A percentile compares a stretch with the other conserved stretches of the same genome.
phyloP scores from a whole-genome alignment of 345 rosid species.

The Ceriops decandra region DNA sequence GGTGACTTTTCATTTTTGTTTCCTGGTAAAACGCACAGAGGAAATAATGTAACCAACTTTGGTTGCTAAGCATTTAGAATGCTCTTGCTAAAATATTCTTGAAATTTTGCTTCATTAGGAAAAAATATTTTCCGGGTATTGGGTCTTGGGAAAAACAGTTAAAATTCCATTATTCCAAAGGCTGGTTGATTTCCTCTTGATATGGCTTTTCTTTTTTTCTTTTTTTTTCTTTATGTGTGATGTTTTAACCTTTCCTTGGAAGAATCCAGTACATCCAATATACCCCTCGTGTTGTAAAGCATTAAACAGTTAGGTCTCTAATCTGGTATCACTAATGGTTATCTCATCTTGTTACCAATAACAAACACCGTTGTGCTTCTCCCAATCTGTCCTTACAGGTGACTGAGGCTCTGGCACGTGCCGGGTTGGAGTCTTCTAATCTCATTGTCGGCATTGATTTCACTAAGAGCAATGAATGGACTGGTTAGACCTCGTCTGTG shows the following conservation, averaged over 20 bases:
- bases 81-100: not conserved
- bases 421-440: slow-evolving; percentile 94
- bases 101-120: slow-evolving; percentile 1
- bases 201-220: not conserved
- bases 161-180: not conserved
- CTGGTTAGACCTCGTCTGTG: slow-evolving; percentile 44
- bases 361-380: not conserved
- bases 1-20: slow-evolving; percentile 28
- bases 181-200: not conserved
- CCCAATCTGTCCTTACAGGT: slow-evolving; percentile 42
- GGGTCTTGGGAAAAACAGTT: not conserved
- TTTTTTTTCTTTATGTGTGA: not conserved
- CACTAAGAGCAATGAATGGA: slow-evolving; percentile 98
- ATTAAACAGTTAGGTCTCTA: not conserved
- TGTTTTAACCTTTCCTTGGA: not conserved
- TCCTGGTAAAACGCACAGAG: not conserved
- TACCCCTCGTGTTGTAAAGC: not conserved
- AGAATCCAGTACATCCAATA: not conserved
- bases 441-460: slow-evolving; percentile 89
- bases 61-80: not conserved
- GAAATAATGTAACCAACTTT: not conserved
- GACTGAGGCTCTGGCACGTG: slow-evolving; percentile 62
- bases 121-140: not conserved
- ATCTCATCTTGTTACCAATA: slow-evolving; percentile 8
- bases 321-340: not conserved